A percentile compares a stretch with the other conserved stretches of the same genome.
phyloP scores from a whole-genome alignment of 2,329 filamentous ascomycete genomes.

The Cercospora berteroae region DNA sequence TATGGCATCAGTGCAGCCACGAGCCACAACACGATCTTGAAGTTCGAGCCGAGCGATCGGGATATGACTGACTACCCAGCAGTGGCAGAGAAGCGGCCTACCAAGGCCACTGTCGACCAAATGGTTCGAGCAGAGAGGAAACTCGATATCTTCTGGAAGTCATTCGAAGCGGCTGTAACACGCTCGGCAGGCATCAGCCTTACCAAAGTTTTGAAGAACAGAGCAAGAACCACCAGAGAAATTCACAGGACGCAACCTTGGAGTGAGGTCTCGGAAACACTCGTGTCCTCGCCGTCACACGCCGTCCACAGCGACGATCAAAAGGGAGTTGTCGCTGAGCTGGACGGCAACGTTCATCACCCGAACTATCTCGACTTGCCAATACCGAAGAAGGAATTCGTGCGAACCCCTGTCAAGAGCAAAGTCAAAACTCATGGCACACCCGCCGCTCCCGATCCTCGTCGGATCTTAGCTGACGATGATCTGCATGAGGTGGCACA shows the following conservation, averaged over 20 bases:
- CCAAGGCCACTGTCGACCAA: slow-evolving; percentile 44
- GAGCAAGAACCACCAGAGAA: slow-evolving; percentile 33
- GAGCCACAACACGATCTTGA: background rate
- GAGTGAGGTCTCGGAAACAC: slow-evolving; percentile 39
- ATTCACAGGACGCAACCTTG: slow-evolving; percentile 53
- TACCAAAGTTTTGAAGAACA: slow-evolving; percentile 30
- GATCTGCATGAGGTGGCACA: background rate
- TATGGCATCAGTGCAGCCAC: slow-evolving; percentile 6
- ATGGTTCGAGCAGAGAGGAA: slow-evolving; percentile 50
- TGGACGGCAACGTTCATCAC: slow-evolving; percentile 21
- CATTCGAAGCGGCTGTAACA: slow-evolving; percentile 20
- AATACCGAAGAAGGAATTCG: slow-evolving; percentile 10
- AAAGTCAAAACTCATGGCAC: slow-evolving; percentile 31
- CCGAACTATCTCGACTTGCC: slow-evolving; percentile 11
- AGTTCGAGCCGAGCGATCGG: slow-evolving; percentile 23
- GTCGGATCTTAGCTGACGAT: background rate
- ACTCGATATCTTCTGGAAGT: slow-evolving; percentile 51
- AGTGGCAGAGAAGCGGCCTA: slow-evolving; percentile 46
- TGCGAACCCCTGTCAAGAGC: slow-evolving; percentile 17
- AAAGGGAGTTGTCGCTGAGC: slow-evolving; percentile 13
- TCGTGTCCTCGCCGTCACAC: background rate
- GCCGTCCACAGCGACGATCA: background rate
- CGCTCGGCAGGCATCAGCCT: slow-evolving; percentile 23
- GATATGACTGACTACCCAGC: slow-evolving; percentile 49
- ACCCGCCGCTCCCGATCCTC: slow-evolving; percentile 20